These are phyloP conservation scores for Tephrocybe sp. DNA, from an alignment of 768 basidiomycete species.

Conservation along the genomic window DNA sequence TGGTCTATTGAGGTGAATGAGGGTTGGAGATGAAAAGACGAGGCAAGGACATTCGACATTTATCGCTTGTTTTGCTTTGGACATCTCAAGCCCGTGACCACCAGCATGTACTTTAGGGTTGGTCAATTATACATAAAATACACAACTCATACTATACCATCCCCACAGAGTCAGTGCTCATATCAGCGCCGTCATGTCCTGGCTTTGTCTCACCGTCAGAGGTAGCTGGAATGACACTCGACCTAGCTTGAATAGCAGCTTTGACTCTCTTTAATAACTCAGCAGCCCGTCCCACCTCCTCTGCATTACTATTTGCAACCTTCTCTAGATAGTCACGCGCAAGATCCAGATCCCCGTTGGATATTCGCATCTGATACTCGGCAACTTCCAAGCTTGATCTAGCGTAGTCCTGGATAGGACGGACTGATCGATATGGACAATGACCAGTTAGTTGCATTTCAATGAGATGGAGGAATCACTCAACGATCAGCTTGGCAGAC, in stretches of 20 bases:
- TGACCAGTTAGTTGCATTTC: conserved; percentile 19
- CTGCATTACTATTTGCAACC: conserved; percentile 76
- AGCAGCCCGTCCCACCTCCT: conserved; percentile 72
- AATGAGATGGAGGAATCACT: conserved; percentile 23
- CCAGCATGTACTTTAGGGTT: conserved; percentile 33
- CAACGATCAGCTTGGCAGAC: conserved; percentile 63
- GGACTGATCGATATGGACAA: conserved; percentile 39
- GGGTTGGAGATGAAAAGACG: conserved; percentile 29
- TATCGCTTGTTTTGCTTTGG: conserved; percentile 39
- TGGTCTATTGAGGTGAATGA: conserved; percentile 20
- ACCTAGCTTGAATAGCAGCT: conserved; percentile 26
- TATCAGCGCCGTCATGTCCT: neutral
- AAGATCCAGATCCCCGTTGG: conserved; percentile 63
- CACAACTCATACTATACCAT: neutral
- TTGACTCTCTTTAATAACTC: conserved; percentile 67
- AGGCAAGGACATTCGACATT: conserved; percentile 40
- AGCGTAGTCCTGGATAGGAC: conserved; percentile 74
- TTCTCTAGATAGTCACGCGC: conserved; percentile 72
- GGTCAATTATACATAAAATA: conserved; percentile 13
- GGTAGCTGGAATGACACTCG: conserved; percentile 9
- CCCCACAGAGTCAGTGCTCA: neutral
- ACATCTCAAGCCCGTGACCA: conserved; percentile 36
- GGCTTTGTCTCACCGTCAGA: conserved; percentile 11
- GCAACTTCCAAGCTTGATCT: conserved; percentile 86
- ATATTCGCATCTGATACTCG: conserved; percentile 64